Evolutionary conservation across 768 basidiomycete genomes (phyloP), one percentile per base, ranked within the genome.

Genomic region (Lentinula sp.): DNA sequence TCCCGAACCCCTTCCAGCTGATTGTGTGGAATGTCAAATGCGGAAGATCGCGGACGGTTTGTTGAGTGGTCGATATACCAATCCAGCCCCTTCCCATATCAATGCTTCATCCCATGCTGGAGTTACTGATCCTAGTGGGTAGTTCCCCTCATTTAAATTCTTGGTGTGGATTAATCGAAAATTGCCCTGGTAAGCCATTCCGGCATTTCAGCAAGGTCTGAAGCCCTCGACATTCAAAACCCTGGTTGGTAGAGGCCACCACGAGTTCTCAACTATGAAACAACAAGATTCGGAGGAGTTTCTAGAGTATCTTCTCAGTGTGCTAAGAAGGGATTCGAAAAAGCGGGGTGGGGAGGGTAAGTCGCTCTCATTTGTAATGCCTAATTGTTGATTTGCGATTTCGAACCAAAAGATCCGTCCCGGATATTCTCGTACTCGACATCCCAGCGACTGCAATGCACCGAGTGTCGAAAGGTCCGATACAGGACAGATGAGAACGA

Each of bases 231-330:
- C 84, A 64, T 93, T 98, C 79, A 98, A 98, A 73, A 76, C 86
- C 4, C 82, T 98, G 9, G 84, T 98, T 39, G 96, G 96, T 2
- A 91, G 90, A 65, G 94, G 93, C 1, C 97, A 98, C 67, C 84
- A 84, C 36, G 97, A 98, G 74, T 98, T 98, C 67, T 79, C 90
- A 37, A 98, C 95, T 51, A 98, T 98, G 95, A 82, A 85, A 57
- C 96, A 99, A 72, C 97, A 98, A 70, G 97, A 99, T 68, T 86
- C 95, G 5, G 94, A 96, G 68, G 96, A 98, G 73, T 98, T 98
- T 76, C 81, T 99, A 58, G 81, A 84, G 39, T 85, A 96, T 73
- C 75, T 98, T 1, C 67, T 98, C 57, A 87, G 85, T 4, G 78
- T 84, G 18, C 73, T 99, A 12, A 79, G 92, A 61, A 78, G 89